Evolutionary conservation across 108 stramenopile species (phyloP).

Genomic region (Discostella pseudostelligera): DNA sequence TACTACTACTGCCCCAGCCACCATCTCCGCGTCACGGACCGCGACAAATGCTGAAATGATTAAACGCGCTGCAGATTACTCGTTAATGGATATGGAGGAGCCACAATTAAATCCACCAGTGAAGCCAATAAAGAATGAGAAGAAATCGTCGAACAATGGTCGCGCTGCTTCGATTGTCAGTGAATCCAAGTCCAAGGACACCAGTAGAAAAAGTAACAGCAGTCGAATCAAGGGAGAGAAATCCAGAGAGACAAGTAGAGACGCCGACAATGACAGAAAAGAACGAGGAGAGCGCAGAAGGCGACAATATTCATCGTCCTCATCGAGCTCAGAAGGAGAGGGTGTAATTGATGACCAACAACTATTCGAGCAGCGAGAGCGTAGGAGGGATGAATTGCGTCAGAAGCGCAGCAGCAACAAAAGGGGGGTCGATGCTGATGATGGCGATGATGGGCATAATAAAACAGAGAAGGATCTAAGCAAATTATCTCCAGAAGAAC

Average conservation of each 20-base stretch:
- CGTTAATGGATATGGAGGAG: conserved; percentile 43
- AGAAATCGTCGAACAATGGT: conserved; percentile 7
- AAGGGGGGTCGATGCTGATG: background rate
- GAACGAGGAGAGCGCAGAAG: conserved; percentile 21
- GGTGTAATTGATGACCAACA: conserved; percentile 23
- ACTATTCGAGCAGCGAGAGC: conserved; percentile 33
- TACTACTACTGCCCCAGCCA: background rate
- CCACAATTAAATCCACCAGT: conserved; percentile 4
- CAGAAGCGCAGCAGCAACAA: conserved; percentile 14
- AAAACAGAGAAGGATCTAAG: conserved; percentile 30
- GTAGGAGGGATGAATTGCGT: conserved; percentile 30
- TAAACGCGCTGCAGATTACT: conserved; percentile 35
- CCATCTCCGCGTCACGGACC: background rate
- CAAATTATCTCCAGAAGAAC: conserved; percentile 63
- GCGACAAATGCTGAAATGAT: conserved; percentile 43
- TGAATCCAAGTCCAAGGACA: conserved; percentile 24
- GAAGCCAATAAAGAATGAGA: background rate
- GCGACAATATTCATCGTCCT: conserved; percentile 27
- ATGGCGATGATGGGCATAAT: conserved; percentile 11
- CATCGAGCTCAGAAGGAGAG: conserved; percentile 19
- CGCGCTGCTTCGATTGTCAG: conserved; percentile 26
- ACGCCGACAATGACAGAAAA: conserved; percentile 2
- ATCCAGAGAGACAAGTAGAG: conserved; percentile 12
- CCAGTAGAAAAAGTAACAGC: conserved; percentile 16
- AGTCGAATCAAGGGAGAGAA: conserved; percentile 7